Conservation (phyloP, 805 yeast species). For the Candida namnaoensis region DNA sequence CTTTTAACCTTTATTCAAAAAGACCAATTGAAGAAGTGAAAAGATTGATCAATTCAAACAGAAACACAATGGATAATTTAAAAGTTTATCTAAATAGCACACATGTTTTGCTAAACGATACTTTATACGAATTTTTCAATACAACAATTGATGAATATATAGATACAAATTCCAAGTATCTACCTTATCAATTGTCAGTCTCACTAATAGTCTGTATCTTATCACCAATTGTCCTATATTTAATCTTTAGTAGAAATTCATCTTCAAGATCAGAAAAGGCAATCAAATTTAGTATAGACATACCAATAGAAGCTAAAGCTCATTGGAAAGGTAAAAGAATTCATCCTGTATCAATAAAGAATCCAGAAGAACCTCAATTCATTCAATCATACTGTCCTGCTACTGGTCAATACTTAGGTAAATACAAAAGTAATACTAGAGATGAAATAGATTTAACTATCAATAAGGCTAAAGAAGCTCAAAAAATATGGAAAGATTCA, state of each 20-base stretch:
- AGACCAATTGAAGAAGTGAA: no score
- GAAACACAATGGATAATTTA: not conserved
- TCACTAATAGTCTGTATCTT: slow-evolving; percentile 5
- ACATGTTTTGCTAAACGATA: slow-evolving; percentile 10
- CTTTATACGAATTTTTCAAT: slow-evolving; percentile 12
- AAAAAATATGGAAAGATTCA: slow-evolving; percentile 27
- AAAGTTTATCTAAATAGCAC: slow-evolving; percentile 1
- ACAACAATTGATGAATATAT: slow-evolving; percentile 12
- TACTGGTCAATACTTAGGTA: slow-evolving; percentile 83
- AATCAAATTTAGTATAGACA: slow-evolving; percentile 39
- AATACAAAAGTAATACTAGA: slow-evolving; percentile 51
- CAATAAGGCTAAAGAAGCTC: slow-evolving; percentile 23
- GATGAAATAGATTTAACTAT: slow-evolving; percentile 67
- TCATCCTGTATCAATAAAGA: slow-evolving; percentile 49
- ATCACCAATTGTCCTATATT: slow-evolving; percentile 3
- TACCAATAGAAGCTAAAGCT: slow-evolving; percentile 73
- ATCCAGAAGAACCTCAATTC: slow-evolving; percentile 51
- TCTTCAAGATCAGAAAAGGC: slow-evolving; percentile 13
- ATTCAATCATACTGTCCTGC: slow-evolving; percentile 94
- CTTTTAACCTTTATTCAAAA: no score
- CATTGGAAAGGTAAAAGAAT: slow-evolving; percentile 90
- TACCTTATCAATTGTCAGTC: slow-evolving; percentile 9
- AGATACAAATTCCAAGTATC: slow-evolving; percentile 1
- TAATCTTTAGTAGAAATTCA: slow-evolving; percentile 3
- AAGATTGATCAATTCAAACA: no score